These are phyloP conservation scores for Meira miltonrushii DNA, from an alignment of 1,284 basidiomycete species.

Conservation along the genomic window DNA sequence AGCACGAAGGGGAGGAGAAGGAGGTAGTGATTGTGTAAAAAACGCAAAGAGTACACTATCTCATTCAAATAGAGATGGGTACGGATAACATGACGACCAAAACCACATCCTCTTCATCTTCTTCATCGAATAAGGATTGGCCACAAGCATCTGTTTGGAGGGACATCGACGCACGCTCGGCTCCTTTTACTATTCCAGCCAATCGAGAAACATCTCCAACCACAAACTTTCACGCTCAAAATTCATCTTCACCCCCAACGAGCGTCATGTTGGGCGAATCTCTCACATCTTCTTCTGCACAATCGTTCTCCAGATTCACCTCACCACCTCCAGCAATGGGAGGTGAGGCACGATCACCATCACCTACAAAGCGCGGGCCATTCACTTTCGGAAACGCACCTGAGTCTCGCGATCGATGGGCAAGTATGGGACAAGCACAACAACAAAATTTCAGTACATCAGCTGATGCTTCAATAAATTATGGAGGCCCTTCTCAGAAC, in stretches of 20 bases:
- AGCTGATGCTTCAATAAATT: conserved; percentile 5
- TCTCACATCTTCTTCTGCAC: conserved; percentile 4
- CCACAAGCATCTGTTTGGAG: not conserved
- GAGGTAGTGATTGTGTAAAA: too few relatives aligned
- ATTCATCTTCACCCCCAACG: conserved; percentile 2
- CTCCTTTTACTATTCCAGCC: not conserved
- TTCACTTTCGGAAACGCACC: conserved; percentile 29
- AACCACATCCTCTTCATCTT: too few relatives aligned
- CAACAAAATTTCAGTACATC: conserved; percentile 14
- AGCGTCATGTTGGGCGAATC: not conserved
- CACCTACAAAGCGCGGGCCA: conserved; percentile 33
- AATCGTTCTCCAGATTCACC: conserved; percentile 28
- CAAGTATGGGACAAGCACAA: conserved; percentile 31
- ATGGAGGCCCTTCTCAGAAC: not conserved
- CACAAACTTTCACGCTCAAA: not conserved
- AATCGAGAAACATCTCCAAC: not conserved
- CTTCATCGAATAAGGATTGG: not conserved
- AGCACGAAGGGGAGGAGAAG: too few relatives aligned
- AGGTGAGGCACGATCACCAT: conserved; percentile 29
- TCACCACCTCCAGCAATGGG: conserved; percentile 28
- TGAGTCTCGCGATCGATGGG: conserved; percentile 31
- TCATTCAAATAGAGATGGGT: not conserved
- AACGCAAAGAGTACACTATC: not conserved
- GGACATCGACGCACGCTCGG: conserved; percentile 1
- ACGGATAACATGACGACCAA: not conserved